Percentiles rank a stretch among this genome's conserved stretches.
These are phyloP conservation scores for Ascochyta lentis DNA, from an alignment of 2,329 filamentous ascomycete species.

Conservation along the genomic window DNA sequence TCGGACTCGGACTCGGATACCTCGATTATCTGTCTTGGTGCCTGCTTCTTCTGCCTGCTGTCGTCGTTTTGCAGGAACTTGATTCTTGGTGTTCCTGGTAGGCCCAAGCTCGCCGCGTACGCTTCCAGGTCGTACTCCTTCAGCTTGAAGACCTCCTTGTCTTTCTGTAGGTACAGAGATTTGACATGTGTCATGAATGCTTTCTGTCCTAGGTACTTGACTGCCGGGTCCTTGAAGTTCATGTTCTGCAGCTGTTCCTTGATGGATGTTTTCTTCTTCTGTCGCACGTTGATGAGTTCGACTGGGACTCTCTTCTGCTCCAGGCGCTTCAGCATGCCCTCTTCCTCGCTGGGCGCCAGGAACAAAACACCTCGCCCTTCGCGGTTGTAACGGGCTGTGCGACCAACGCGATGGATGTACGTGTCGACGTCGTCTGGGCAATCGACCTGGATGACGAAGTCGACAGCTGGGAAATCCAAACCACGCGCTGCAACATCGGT, in stretches of 20 bases:
- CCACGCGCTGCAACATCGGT: constrained; percentile 95
- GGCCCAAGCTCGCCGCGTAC: constrained; percentile 82
- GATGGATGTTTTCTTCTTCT: constrained; percentile 89
- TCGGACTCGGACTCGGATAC: constrained; percentile 66
- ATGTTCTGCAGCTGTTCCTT: constrained; percentile 87
- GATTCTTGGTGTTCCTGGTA: constrained; percentile 91
- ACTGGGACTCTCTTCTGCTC: constrained; percentile 91
- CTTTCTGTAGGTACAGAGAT: constrained; percentile 84
- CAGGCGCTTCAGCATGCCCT: constrained; percentile 84
- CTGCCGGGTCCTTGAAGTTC: constrained; percentile 91
- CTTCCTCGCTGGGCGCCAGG: constrained; percentile 88
- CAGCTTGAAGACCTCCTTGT: constrained; percentile 90
- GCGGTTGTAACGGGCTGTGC: constrained; percentile 91
- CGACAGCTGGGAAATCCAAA: constrained; percentile 93
- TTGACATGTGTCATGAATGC: constrained; percentile 90
- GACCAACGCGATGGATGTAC: constrained; percentile 94
- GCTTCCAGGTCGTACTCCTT: constrained; percentile 83
- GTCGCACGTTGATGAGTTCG: constrained; percentile 81
- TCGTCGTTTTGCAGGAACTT: constrained; percentile 92
- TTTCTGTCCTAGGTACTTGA: constrained; percentile 96
- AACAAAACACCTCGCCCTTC: constrained; percentile 89
- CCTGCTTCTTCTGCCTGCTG: constrained; percentile 86
- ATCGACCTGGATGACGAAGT: constrained; percentile 99
- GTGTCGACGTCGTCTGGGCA: constrained; percentile 96
- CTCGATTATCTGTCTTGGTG: constrained; percentile 69